Evolutionary conservation across 345 rosid genomes (phyloP), one percentile per base, ranked within the genome.

Genomic region (Pseudoturritis turrita): DNA sequence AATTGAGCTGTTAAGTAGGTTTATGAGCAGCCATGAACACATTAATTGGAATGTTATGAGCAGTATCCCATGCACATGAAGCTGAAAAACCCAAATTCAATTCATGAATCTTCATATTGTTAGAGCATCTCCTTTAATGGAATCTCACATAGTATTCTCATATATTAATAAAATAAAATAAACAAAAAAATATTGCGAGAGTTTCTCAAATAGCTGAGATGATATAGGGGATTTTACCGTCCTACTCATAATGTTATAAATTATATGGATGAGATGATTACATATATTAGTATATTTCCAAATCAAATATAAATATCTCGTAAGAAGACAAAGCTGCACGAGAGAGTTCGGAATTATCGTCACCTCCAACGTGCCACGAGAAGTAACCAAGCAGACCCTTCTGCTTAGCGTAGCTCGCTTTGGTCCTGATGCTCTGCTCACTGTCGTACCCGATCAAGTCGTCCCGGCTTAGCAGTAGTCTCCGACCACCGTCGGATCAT

Each of bases 301-400:
- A 31, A 31, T 7, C 9, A 44, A 33, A 33, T 33, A 8, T 33
- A 33, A 33, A 33, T 8, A 8, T 8, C 8, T 33, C 10, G 36
- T 8, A 33, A 33, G 36, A 33, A 29, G 29, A 71, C 25, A 33
- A 73, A 74, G 83, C 86, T 65, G 77, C 70, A 13, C 74, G 72
- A 61, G 86, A 78, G 37, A 86, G 81, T 65, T 63, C 65, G 78
- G 85, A 87, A 3, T 83, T 75, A 12, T 70, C 77, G 15, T 90
- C 97, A 29, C 59, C 80, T 0, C 82, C 84, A 17, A 85, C 82
- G 14, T 87, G 89, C 97, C 97, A 90, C 31, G 85, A 83, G 77
- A 81, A 90, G 81, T 87, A 90, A 70, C 97, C 97, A 36, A 83
- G 86, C 58, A 88, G 64, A 8, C 82, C 78, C 15, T 67, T 82